These are phyloP conservation scores for Meredithiella fracta DNA, from an alignment of 2,329 filamentous ascomycete species.

Conservation along the genomic window DNA sequence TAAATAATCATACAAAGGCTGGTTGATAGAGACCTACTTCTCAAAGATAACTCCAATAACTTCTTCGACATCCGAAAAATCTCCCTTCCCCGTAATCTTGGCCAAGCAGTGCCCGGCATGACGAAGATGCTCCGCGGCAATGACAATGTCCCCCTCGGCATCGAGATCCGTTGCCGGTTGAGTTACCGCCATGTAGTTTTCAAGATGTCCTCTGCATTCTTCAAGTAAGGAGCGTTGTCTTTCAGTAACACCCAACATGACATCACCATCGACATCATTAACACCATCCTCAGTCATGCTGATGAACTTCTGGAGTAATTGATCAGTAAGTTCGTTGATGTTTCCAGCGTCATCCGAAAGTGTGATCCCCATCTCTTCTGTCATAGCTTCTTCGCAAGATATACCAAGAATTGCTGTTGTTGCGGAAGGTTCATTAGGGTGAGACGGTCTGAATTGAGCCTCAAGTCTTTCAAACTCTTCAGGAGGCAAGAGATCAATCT, in stretches of 20 bases:
- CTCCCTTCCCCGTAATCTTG: slow-evolving; percentile 72
- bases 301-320: slow-evolving; percentile 51
- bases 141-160: slow-evolving; percentile 60
- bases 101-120: slow-evolving; percentile 66
- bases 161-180: slow-evolving; percentile 20
- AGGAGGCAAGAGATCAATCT: slow-evolving; percentile 34
- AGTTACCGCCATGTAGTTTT: slow-evolving; percentile 53
- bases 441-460: neutral
- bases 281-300: slow-evolving; percentile 39
- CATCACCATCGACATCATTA: neutral
- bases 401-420: slow-evolving; percentile 28
- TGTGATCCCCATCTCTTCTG: slow-evolving; percentile 46
- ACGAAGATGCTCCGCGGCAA: slow-evolving; percentile 78
- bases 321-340: slow-evolving; percentile 51
- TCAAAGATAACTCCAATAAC: slow-evolving; percentile 94
- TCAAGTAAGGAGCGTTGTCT: slow-evolving; percentile 70
- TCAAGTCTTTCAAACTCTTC: slow-evolving; percentile 23
- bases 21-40: slow-evolving; percentile 45
- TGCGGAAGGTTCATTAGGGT: slow-evolving; percentile 21
- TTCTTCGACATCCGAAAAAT: slow-evolving; percentile 81
- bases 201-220: slow-evolving; percentile 54
- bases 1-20: neutral
- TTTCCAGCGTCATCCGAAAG: slow-evolving; percentile 38
- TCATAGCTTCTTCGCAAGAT: slow-evolving; percentile 34
- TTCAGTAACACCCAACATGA: slow-evolving; percentile 71